These are phyloP conservation scores for Xylaria polymorpha DNA, from an alignment of 2,329 filamentous ascomycete species.

Conservation along the genomic window DNA sequence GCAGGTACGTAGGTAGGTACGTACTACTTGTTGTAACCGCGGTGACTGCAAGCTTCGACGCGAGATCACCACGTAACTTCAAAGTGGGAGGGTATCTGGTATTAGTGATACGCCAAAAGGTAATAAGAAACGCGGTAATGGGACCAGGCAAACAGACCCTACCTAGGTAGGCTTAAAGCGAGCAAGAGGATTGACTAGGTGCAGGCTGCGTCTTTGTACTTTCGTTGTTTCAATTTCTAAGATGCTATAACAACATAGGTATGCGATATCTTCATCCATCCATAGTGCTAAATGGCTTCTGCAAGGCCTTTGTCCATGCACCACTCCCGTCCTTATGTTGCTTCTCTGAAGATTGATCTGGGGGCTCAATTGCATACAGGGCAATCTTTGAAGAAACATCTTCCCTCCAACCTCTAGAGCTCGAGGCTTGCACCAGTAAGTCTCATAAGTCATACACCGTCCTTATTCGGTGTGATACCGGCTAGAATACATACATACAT, in stretches of 20 bases:
- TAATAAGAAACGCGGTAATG: not conserved
- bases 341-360: not conserved
- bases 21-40: not conserved
- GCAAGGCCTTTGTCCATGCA: not conserved
- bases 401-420: not conserved
- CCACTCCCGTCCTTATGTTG: not conserved
- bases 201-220: not conserved
- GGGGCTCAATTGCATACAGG: not conserved
- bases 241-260: not conserved
- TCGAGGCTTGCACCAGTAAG: not conserved
- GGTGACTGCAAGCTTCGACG: not conserved
- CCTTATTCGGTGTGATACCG: too few species aligned
- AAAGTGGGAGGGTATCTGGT: not conserved
- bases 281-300: slow-evolving; percentile 1
- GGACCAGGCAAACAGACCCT: not conserved
- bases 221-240: not conserved
- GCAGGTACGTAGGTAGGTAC: slow-evolving; percentile 4
- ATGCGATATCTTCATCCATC: not conserved
- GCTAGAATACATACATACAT: not conserved
- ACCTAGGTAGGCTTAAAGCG: not conserved
- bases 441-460: too few species aligned
- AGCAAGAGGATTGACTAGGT: not conserved
- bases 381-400: not conserved
- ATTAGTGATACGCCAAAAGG: not conserved
- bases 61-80: not conserved